A percentile compares a stretch with the other conserved stretches of the same genome.
These are phyloP conservation scores for Ampelocalamus luodianensis DNA, from an alignment of 176 grass and related monocot genomes.

Conservation along the genomic window DNA sequence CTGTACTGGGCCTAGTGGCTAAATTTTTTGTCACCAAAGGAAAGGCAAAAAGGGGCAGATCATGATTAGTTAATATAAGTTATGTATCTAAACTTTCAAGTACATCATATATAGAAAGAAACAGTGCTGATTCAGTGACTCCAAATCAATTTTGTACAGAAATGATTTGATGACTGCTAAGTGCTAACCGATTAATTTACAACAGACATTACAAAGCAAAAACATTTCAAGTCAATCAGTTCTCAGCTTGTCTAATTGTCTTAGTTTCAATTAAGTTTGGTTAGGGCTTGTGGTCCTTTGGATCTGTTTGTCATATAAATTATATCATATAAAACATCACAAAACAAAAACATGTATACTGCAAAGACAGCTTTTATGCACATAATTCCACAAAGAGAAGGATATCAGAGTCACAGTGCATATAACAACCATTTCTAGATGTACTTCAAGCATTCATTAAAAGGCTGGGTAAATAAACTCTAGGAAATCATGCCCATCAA, in stretches of 20 bases:
- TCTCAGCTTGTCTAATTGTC: not conserved
- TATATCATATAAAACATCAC: not conserved
- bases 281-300: not conserved
- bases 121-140: constrained; percentile 3
- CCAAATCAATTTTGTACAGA: constrained; percentile 17
- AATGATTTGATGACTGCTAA: not conserved
- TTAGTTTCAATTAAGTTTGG: not conserved
- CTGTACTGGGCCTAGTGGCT: not conserved
- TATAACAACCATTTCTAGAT: constrained; percentile 25
- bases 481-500: constrained; percentile 33
- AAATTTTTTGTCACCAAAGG: not conserved
- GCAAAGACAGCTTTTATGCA: not conserved
- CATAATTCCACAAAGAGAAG: constrained; percentile 43
- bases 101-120: not conserved
- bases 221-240: not conserved
- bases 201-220: not conserved
- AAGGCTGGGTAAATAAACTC: constrained; percentile 18
- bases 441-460: constrained; percentile 14
- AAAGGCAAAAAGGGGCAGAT: not conserved
- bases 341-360: not conserved
- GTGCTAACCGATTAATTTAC: not conserved
- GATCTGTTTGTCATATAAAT: not conserved
- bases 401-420: constrained; percentile 8
- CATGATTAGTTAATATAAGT: not conserved
- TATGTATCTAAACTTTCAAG: not conserved